Percentiles rank a stretch among this genome's conserved stretches.
phyloP scores from a whole-genome alignment of 2,329 filamentous ascomycete species.

The Dactylellina drechsleri region DNA sequence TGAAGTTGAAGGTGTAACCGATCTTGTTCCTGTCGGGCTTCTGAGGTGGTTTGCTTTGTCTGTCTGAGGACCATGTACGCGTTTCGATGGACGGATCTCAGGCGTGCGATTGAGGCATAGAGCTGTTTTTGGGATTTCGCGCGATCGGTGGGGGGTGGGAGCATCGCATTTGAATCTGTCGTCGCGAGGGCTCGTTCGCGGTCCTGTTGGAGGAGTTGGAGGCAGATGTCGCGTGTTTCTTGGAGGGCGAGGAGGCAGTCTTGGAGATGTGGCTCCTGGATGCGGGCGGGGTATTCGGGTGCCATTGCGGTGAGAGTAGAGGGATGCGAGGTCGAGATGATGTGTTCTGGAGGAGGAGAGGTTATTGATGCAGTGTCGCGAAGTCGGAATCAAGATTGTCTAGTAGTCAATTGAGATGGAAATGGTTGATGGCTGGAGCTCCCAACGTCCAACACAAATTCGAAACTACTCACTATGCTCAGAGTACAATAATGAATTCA shows the following conservation, averaged over 20 bases:
- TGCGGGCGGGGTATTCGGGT: constrained; percentile 36
- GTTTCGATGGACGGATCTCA: constrained; percentile 83
- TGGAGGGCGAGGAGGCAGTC: constrained; percentile 57
- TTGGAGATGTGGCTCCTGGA: constrained; percentile 56
- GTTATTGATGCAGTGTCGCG: not conserved
- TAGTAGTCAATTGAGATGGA: not conserved
- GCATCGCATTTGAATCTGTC: constrained; percentile 3
- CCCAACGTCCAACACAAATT: not conserved
- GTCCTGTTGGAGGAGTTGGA: constrained; percentile 56
- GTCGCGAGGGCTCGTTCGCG: constrained; percentile 35
- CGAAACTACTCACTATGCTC: no score
- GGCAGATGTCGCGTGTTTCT: constrained; percentile 56
- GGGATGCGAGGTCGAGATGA: not conserved
- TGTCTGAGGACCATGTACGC: constrained; percentile 83
- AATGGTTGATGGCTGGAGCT: not conserved
- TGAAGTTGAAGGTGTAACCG: constrained; percentile 89
- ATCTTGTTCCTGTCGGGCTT: constrained; percentile 90
- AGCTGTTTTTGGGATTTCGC: constrained; percentile 83
- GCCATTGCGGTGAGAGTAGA: constrained; percentile 24
- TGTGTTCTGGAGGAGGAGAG: not conserved
- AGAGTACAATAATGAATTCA: no score
- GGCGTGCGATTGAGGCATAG: constrained; percentile 78
- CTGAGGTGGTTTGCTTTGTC: constrained; percentile 85
- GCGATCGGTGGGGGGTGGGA: constrained; percentile 67
- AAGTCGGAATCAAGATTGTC: not conserved